These are phyloP conservation scores for Pseudopithomyces maydicus DNA, from an alignment of 2,329 filamentous ascomycete genomes.

Conservation along the genomic window DNA sequence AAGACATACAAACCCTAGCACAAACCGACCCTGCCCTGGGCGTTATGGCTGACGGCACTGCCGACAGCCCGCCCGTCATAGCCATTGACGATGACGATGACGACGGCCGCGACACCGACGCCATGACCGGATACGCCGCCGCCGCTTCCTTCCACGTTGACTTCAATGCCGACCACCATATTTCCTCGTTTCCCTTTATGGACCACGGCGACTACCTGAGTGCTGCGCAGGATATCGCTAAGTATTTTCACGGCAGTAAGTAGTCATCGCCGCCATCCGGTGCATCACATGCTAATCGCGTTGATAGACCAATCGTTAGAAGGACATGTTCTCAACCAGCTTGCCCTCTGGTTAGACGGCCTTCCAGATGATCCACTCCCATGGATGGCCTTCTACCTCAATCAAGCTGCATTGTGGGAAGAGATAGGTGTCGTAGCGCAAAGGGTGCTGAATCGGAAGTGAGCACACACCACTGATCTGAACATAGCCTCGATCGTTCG, in stretches of 20 bases:
- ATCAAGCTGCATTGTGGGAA: slow-evolving; percentile 41
- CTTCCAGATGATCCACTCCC: slow-evolving; percentile 29
- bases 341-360: slow-evolving; percentile 34
- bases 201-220: slow-evolving; percentile 19
- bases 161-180: slow-evolving; percentile 32
- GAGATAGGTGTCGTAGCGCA: slow-evolving; percentile 34
- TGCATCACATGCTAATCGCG: slow-evolving; percentile 17
- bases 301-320: slow-evolving; percentile 23
- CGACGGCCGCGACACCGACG: slow-evolving; percentile 39
- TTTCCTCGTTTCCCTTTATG: slow-evolving; percentile 38
- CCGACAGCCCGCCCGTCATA: slow-evolving; percentile 43
- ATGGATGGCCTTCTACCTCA: slow-evolving; percentile 30
- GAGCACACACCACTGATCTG: slow-evolving; percentile 13
- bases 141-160: slow-evolving; percentile 20
- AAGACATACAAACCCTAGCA: slow-evolving; percentile 14
- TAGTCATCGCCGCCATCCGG: background rate
- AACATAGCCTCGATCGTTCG: slow-evolving; percentile 4
- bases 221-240: slow-evolving; percentile 27
- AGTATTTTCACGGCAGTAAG: slow-evolving; percentile 34
- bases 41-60: slow-evolving; percentile 11
- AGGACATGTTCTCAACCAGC: slow-evolving; percentile 25
- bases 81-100: slow-evolving; percentile 45
- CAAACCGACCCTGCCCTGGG: slow-evolving; percentile 18
- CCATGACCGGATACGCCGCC: slow-evolving; percentile 23
- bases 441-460: slow-evolving; percentile 35